Evolutionary conservation across 1,284 basidiomycete genomes (phyloP), one percentile per base, ranked within the genome.

Genomic region (Ceratobasidium sp.): DNA sequence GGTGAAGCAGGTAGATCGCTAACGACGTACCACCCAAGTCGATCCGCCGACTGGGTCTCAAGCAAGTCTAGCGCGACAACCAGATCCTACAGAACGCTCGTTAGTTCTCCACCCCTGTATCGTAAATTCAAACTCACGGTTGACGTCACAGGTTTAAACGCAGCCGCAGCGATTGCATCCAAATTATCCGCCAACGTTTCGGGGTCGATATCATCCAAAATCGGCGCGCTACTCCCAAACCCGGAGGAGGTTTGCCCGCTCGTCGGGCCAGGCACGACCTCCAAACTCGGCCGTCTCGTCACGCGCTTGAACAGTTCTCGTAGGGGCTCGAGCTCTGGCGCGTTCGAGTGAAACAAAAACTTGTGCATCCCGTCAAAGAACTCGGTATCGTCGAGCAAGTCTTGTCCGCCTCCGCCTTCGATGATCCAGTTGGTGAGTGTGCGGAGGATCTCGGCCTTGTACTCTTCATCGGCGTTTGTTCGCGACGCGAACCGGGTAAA

Each of bases 11-110:
- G 28, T 7, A 64, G n/a, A n/a, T 78, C 75, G 45, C 47, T 67
- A 13, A 60, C 53, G 39, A 49, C 83, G 83, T 92, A 92, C 93
- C 93, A 95, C 1, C 91, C 93, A 2, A 89, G 90, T 45, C 89
- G 88, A 82, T 95, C 93, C 20, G 89, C 88, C 4, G 89, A 90
- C 82, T 94, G 93, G 0, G 92, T 88, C 82, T 95, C 93, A 17
- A 95, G 86, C 23, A 94, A 84, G 81, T 95, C 93, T 3, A 89
- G 87, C 20, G 91, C 90, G 63, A 90, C 86, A 80, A 92, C 91
- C 49, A 94, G 84, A 83, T 94, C 93, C 91, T 91, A 79, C 13
- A 79, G 17, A 26, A 0, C 20, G 0, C 7, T 47, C 2, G 23
- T 51, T n/a, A 63, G 11, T 33, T 10, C 20, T 1, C 13, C 13